phyloP scores from a whole-genome alignment of 129 eudicot genomes.

The Solidago caesia region DNA sequence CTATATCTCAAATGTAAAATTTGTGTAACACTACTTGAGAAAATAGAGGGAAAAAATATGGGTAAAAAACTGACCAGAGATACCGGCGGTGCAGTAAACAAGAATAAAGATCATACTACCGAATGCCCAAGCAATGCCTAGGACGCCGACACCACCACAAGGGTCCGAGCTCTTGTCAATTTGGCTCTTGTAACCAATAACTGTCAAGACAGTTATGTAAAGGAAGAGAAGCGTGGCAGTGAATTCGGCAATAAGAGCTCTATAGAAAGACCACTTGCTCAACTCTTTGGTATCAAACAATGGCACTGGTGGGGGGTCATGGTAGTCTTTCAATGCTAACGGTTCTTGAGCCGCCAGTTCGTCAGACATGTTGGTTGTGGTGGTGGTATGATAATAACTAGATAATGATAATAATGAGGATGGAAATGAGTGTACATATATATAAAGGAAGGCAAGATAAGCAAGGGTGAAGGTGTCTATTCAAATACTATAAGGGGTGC shows the following conservation, averaged over 20 bases:
- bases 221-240: conserved; percentile 11
- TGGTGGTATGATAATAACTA: no score
- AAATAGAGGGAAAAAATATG: background rate
- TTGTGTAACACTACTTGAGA: no score
- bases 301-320: conserved; percentile 1
- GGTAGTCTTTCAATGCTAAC: background rate
- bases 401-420: background rate
- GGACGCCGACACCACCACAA: background rate
- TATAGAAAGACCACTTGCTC: conserved; percentile 2
- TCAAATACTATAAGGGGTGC: no score
- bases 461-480: background rate
- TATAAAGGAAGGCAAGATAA: background rate
- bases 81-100: conserved; percentile 99
- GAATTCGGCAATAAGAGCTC: conserved; percentile 17
- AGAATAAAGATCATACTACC: conserved; percentile 73
- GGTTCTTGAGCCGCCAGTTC: background rate
- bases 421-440: background rate
- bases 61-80: conserved; percentile 60
- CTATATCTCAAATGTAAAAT: no score
- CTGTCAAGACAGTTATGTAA: background rate
- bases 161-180: background rate
- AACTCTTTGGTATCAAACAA: background rate
- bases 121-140: conserved; percentile 1
- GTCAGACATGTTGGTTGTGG: background rate
- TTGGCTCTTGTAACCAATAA: background rate